Evolutionary conservation across 306 rosid species (phyloP).

Genomic region (Malus sylvestris): DNA sequence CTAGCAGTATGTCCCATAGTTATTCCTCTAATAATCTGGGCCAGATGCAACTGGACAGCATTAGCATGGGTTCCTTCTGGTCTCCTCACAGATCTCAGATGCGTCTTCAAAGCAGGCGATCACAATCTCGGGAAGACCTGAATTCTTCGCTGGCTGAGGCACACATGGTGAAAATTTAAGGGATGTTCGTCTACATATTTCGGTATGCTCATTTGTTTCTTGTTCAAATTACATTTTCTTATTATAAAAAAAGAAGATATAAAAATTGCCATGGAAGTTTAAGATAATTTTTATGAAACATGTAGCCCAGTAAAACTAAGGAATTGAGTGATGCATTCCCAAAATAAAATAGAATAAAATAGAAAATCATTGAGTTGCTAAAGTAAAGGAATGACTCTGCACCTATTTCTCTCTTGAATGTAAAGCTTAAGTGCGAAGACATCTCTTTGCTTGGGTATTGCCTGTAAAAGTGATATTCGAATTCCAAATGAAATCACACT

Average conservation of each 20-base stretch:
- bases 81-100: slow-evolving; percentile 78
- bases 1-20: slow-evolving; percentile 65
- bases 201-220: slow-evolving; percentile 35
- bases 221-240: slow-evolving; percentile 11
- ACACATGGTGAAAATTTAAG: slow-evolving; percentile 66
- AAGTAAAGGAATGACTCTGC: not conserved
- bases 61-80: slow-evolving; percentile 64
- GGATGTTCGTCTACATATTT: slow-evolving; percentile 28
- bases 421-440: not conserved
- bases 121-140: slow-evolving; percentile 95
- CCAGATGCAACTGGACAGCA: slow-evolving; percentile 67
- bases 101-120: slow-evolving; percentile 90
- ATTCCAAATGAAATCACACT: too few relatives aligned
- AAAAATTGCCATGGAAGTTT: slow-evolving; percentile 11
- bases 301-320: slow-evolving; percentile 22
- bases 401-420: not conserved
- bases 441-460: too few relatives aligned
- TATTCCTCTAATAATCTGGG: slow-evolving; percentile 78
- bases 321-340: slow-evolving; percentile 15
- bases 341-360: not conserved
- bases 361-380: not conserved
- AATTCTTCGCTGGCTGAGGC: slow-evolving; percentile 67
- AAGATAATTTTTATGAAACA: slow-evolving; percentile 32
- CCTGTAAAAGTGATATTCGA: too few relatives aligned
- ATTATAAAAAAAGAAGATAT: slow-evolving; percentile 1